Base-by-base conservation (phyloP, 345 rosid species). In the Cardamine resedifolia region DNA sequence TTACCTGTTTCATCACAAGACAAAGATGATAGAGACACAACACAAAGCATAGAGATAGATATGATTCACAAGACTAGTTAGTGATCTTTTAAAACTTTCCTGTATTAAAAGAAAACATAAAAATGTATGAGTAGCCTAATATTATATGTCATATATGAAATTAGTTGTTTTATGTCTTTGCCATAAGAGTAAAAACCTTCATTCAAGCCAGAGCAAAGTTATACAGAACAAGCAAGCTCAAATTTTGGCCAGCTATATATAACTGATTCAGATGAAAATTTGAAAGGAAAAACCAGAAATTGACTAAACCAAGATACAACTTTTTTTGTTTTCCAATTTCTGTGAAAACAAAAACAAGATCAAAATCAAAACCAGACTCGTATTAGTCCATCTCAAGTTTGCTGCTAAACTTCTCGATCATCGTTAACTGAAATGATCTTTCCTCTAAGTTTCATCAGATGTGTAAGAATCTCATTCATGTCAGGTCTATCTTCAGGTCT, bases 401-500 rank as follows among this genome's bases (percentile, higher is more conserved):
- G 11, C 39, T 55, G 34, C 36, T 45, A 58, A 10, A 47, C 58
- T 2, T 48, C 7, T 23, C 6, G 26, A 70, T 68, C 47, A 20
- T 6, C 24, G 0, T 31, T 31, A 48, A 9, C n/a, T n/a, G 70
- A 33, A n/a, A 24, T 19, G 1, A 51, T 16, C 53, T 58, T 71
- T 9, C 50, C 77, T 76, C 68, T 80, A 15, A 88, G 58, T 76
- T 87, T 90, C 66, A 63, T 10, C 21, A 93, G 86, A 58, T 53
- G 75, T 19, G 86, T 57, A 74, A 86, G 39, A 16, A 90, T 90
- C 72, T 83, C 85, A 15, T 85, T 85, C 83, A 88, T 79, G 66
- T 75, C 55, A 0, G 92, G 89, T 39, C 96, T 78, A 65, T 85
- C 84, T 47, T 85, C 89, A 5, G 98, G 98, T 65, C 84, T 78